These are phyloP conservation scores for Elongisporangium undulatum DNA, from an alignment of 352 stramenopile species.

Conservation along the genomic window DNA sequence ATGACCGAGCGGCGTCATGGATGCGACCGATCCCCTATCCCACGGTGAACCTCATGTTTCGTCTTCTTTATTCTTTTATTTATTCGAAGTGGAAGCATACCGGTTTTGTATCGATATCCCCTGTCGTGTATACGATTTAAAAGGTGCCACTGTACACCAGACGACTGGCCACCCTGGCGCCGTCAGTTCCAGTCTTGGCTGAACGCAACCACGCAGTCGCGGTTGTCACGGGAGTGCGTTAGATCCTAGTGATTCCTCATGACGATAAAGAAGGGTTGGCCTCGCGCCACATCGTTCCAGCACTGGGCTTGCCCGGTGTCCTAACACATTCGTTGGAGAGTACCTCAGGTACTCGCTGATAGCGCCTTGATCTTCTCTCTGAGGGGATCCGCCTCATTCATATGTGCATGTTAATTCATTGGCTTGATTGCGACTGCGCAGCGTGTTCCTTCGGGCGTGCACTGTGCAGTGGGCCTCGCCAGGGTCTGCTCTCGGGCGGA, in stretches of 20 bases:
- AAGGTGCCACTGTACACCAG: not conserved
- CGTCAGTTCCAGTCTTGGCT: not conserved
- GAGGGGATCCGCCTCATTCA: constrained; percentile 29
- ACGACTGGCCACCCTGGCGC: constrained; percentile 14
- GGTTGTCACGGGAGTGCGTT: constrained; percentile 2
- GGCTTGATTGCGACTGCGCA: constrained; percentile 1
- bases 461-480: constrained; percentile 36
- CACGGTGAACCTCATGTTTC: not conserved
- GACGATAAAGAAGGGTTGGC: constrained; percentile 23
- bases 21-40: not conserved
- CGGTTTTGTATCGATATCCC: not conserved
- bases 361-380: constrained; percentile 69
- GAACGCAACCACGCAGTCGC: not conserved
- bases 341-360: constrained; percentile 71
- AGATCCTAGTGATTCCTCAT: constrained; percentile 22
- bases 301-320: constrained; percentile 29
- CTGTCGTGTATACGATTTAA: not conserved
- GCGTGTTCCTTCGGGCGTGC: constrained; percentile 13
- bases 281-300: constrained; percentile 39
- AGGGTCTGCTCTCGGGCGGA: constrained; percentile 4
- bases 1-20: not conserved
- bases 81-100: not conserved
- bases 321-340: constrained; percentile 37
- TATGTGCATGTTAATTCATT: constrained; percentile 12
- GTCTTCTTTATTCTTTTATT: not conserved